Conservation (phyloP, 2,329 filamentous ascomycete genomes). For the Apiospora marii region DNA sequence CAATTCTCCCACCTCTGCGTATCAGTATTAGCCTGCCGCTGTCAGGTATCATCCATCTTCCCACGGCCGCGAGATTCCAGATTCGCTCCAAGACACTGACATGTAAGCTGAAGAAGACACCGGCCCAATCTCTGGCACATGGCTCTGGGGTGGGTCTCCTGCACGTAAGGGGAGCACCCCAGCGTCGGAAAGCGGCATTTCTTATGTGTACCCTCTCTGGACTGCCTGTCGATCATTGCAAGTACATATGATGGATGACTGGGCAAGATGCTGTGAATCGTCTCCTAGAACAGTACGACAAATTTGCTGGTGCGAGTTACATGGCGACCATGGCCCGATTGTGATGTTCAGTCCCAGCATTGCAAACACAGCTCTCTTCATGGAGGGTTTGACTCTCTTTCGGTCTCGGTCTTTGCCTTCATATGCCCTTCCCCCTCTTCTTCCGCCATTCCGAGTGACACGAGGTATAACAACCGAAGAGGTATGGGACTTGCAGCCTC, state of each 20-base stretch:
- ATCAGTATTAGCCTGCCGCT: not conserved
- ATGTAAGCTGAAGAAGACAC: not conserved
- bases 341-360: not conserved
- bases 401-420: slow-evolving; percentile 6
- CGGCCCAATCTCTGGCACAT: slow-evolving; percentile 15
- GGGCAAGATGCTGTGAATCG: slow-evolving; percentile 6
- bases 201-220: not conserved
- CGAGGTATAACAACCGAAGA: slow-evolving; percentile 41
- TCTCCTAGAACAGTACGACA: not conserved
- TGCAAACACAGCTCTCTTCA: slow-evolving; percentile 8
- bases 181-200: too few relatives aligned
- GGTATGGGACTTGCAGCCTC: slow-evolving; percentile 43
- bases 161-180: not conserved
- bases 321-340: slow-evolving; percentile 2
- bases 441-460: slow-evolving; percentile 29
- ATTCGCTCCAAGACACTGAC: slow-evolving; percentile 19
- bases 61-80: not conserved
- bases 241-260: not conserved
- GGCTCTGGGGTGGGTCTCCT: slow-evolving; percentile 1
- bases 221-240: slow-evolving; percentile 2
- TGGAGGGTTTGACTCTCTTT: slow-evolving; percentile 1
- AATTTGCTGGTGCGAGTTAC: slow-evolving; percentile 9
- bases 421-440: not conserved
- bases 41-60: not conserved
- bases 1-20: not conserved